Base-by-base conservation (phyloP, 139 green algal genomes). In the Chlamydomonas sphaeroides region DNA sequence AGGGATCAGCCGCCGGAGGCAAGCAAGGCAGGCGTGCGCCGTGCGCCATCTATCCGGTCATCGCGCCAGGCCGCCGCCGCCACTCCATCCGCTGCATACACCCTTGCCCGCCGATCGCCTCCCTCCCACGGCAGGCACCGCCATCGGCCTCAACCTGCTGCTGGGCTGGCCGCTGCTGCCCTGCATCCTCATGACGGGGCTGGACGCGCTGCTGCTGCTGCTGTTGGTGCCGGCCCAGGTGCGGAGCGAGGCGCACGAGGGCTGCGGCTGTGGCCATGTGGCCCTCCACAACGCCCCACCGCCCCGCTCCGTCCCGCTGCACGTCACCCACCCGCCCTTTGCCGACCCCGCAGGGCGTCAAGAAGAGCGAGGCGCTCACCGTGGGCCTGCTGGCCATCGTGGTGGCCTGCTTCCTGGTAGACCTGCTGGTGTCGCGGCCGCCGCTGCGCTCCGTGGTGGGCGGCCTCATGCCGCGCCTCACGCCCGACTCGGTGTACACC, bases 131-230 rank as follows among this genome's bases (percentile, higher is more conserved):
- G 30, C 68, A 77, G 89, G 90, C 38, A 92, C 90, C 20, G 90
- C 90, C 39, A 80, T 93, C 39, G 90, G 90, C 45, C 65, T 93
- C 23, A 93, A 93, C 84, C 80, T 93, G 53, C 90, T 93, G 39
- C 80, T 93, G 66, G 68, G 85, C 20, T 84, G 90, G 73, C 86
- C 85, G 32, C 80, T 92, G 76, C 83, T 93, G 71, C 86, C 86
- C 5, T 87, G 88, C 83, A 92, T 93, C 68, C 39, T 93, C 62
- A 35, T 92, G 21, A 91, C 90, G 10, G 45, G 61, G 33, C 78
- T 91, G 61, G 87, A 92, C 41, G 85, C 79, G 35, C 78, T 92
- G 32, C 78, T 90, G 49, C 73, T 90, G 75, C 84, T 92, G 53
- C 85, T 92, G 49, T 79, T 92, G 39, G 81, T 92, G 26, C 88